Percentiles rank a stretch among this genome's conserved stretches.
Evolutionary conservation across 2,329 filamentous ascomycete genomes (phyloP).

Genomic region (Zasmidium angulare): DNA sequence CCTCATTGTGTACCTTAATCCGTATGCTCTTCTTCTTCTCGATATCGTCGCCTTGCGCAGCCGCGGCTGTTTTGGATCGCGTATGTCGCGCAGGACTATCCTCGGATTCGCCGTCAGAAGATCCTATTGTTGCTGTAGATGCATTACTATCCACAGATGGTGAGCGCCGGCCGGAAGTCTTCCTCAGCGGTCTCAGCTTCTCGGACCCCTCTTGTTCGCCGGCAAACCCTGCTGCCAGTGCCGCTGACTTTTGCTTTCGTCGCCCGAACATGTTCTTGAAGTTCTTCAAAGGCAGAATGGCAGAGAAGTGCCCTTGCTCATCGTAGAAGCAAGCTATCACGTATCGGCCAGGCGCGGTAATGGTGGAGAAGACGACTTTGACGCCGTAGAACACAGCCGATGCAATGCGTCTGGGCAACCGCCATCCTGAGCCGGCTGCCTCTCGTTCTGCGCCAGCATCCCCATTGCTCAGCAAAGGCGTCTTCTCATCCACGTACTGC

Average conservation of each 20-base stretch:
- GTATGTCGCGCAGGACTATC: conserved; percentile 55
- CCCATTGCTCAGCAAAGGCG: conserved; percentile 58
- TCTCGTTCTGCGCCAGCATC: conserved; percentile 9
- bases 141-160: conserved; percentile 39
- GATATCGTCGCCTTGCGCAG: conserved; percentile 53
- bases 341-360: conserved; percentile 79
- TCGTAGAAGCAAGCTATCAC: conserved; percentile 81
- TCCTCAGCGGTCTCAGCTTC: conserved; percentile 29
- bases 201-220: conserved; percentile 31
- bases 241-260: conserved; percentile 33
- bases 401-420: conserved; percentile 58
- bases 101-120: conserved; percentile 61
- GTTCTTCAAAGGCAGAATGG: conserved; percentile 70
- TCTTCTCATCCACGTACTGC: conserved; percentile 59
- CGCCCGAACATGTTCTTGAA: conserved; percentile 52
- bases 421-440: conserved; percentile 20
- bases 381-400: conserved; percentile 72
- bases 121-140: conserved; percentile 60
- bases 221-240: conserved; percentile 32
- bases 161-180: conserved; percentile 38
- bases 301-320: conserved; percentile 73
- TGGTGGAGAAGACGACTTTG: conserved; percentile 73
- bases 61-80: conserved; percentile 60
- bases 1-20: conserved; percentile 85
- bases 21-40: conserved; percentile 77